Evolutionary conservation across 345 rosid species (phyloP).

Genomic region (Laguncularia racemosa): DNA sequence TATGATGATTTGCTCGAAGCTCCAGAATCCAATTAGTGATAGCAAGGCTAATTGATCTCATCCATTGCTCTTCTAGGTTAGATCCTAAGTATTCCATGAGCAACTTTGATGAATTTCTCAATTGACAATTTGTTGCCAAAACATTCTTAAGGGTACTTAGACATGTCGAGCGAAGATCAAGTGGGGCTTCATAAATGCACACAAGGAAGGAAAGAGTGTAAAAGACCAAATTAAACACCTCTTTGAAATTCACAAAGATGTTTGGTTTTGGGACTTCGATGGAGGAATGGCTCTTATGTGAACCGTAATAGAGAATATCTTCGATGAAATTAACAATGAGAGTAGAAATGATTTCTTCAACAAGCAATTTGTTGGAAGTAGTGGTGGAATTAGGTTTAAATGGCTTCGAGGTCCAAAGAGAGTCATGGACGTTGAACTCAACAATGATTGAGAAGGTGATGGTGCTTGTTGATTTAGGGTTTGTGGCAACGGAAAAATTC

Average conservation of each 20-base stretch:
- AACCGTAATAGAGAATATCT: conserved; percentile 48
- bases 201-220: conserved; percentile 55
- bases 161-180: conserved; percentile 47
- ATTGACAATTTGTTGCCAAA: conserved; percentile 25
- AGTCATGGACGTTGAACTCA: conserved; percentile 29
- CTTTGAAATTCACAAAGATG: conserved; percentile 29
- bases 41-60: conserved; percentile 75
- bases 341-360: conserved; percentile 28
- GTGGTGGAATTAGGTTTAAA: conserved; percentile 28
- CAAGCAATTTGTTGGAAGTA: conserved; percentile 25
- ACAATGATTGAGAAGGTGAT: conserved; percentile 49
- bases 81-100: conserved; percentile 70
- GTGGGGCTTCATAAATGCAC: conserved; percentile 79
- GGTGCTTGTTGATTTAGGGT: conserved; percentile 13
- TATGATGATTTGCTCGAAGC: conserved; percentile 22
- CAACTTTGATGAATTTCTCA: conserved; percentile 44
- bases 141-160: conserved; percentile 46
- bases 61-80: conserved; percentile 85
- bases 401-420: conserved; percentile 69
- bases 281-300: conserved; percentile 23
- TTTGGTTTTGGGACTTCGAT: conserved; percentile 35
- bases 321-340: conserved; percentile 50
- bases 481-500: conserved; percentile 34
- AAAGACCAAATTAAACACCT: conserved; percentile 56
- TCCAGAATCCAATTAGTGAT: conserved; percentile 76